Evolutionary conservation across 2,329 filamentous ascomycete genomes (phyloP).

Genomic region (Scopulariopsis brevicaulis): DNA sequence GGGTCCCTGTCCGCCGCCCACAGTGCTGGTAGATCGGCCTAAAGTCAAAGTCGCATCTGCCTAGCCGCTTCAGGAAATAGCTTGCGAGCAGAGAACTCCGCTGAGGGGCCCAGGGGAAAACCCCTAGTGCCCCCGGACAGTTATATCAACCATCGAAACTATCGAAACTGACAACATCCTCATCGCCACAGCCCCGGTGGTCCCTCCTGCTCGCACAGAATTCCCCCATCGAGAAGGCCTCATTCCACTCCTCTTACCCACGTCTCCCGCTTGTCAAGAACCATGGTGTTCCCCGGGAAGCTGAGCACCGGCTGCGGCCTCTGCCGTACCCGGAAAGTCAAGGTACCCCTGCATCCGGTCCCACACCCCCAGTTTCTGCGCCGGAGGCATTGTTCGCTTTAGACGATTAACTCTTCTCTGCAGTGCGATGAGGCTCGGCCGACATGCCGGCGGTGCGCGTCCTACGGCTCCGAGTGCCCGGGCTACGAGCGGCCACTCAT

Average conservation of each 20-base stretch:
- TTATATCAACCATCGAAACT: background rate
- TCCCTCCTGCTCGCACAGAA: background rate
- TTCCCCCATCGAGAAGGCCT: background rate
- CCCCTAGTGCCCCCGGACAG: background rate
- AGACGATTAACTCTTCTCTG: background rate
- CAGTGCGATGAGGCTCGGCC: background rate
- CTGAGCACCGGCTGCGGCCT: background rate
- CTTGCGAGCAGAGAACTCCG: background rate
- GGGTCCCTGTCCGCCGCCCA: background rate
- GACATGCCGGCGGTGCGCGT: background rate
- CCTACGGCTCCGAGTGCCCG: background rate
- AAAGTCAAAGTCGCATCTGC: background rate
- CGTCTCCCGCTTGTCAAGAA: background rate
- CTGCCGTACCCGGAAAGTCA: background rate
- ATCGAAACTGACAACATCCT: background rate
- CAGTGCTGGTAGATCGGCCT: background rate
- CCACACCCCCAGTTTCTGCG: background rate
- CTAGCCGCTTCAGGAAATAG: background rate
- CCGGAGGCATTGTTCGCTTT: background rate
- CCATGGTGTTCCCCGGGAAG: background rate
- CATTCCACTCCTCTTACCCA: background rate
- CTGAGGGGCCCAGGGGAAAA: background rate
- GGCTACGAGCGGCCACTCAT: background rate
- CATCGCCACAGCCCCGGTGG: too few relatives aligned
- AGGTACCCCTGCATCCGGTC: background rate